Evolutionary conservation across 768 basidiomycete species (phyloP), one percentile per base, ranked within the genome.

Genomic region (Boletus insuetus): DNA sequence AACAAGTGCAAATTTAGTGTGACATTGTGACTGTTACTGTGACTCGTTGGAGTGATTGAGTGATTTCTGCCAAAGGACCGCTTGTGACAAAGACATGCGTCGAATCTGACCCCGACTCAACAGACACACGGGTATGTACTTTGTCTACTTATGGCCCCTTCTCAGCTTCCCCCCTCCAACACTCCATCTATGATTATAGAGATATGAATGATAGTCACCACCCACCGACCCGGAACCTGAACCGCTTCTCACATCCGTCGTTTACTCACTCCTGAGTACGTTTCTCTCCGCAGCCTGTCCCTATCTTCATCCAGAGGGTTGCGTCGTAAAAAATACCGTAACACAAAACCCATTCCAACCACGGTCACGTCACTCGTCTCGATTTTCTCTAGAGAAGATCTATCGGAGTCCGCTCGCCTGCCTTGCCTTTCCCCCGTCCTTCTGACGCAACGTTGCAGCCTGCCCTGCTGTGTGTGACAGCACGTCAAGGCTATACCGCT

Each of bases 11-110:
- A 64, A 67, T 13, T 13, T 6, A 56, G 22, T 4, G 43, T 53
- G 52, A 60, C 47, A 19, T 0, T 1, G 61, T 52, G 41, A 54
- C 49, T 0, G 51, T 57, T n/a, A 61, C 43, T 2, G 62, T 63
- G 53, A 62, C 61, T 17, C 1, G 26, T 6, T 22, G 26, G 38
- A 22, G 58, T 53, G 39, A 7, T 7, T 70, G 69, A 35, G 69
- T 58, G 64, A 62, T 71, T 71, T 71, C 62, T 69, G 69, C 71
- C 51, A 69, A 53, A 63, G 66, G 69, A 22, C 22, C 53, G 62
- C 54, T 53, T 35, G 32, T 24, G n/a, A n/a, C n/a, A n/a, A n/a
- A n/a, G n/a, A n/a, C n/a, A 24, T 24, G 24, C 24, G 24, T 24
- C 24, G 24, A 24, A 24, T 24, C 24, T 24, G 24, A 24, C 4